Percentiles rank a stretch among this genome's conserved stretches.
Conservation (phyloP, 495 filamentous ascomycete genomes). For the Annulohypoxylon moriforme region DNA sequence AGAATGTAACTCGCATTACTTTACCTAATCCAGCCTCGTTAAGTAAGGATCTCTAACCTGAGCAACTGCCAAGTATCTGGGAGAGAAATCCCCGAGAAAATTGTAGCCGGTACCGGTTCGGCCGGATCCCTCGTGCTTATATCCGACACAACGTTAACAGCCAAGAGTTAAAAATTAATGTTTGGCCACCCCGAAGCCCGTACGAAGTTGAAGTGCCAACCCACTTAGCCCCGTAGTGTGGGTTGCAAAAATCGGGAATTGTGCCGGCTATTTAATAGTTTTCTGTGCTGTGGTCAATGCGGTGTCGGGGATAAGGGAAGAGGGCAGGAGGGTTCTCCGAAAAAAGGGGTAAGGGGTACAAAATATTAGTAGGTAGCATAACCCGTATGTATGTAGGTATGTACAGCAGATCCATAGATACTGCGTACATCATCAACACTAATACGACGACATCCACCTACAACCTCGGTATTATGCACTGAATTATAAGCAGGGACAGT, state of each 20-base stretch:
- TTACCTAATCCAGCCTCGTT: not conserved
- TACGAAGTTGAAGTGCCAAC: not conserved
- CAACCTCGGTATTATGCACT: not conserved
- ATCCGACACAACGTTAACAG: not conserved
- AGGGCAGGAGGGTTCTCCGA: not conserved
- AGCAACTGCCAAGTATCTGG: not conserved
- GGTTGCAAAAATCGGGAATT: not conserved
- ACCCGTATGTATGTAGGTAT: not conserved
- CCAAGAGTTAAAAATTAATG: not conserved
- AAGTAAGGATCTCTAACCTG: not conserved
- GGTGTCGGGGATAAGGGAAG: not conserved
- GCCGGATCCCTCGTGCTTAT: conserved; percentile 1
- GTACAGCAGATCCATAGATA: not conserved
- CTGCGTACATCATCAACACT: not conserved
- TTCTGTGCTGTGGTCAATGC: not conserved
- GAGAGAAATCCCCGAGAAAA: not conserved
- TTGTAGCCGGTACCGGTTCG: not conserved
- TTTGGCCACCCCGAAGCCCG: not conserved
- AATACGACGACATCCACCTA: not conserved
- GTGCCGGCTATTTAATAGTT: not conserved
- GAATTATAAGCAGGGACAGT: not conserved
- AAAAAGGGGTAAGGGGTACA: not conserved
- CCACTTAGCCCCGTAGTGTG: conserved; percentile 2
- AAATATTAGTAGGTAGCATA: not conserved
- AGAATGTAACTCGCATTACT: not conserved